Percentiles rank a stretch among this genome's conserved stretches.
These are phyloP conservation scores for Corymbia calophylla DNA, from an alignment of 441 rosid genomes.

Conservation along the genomic window DNA sequence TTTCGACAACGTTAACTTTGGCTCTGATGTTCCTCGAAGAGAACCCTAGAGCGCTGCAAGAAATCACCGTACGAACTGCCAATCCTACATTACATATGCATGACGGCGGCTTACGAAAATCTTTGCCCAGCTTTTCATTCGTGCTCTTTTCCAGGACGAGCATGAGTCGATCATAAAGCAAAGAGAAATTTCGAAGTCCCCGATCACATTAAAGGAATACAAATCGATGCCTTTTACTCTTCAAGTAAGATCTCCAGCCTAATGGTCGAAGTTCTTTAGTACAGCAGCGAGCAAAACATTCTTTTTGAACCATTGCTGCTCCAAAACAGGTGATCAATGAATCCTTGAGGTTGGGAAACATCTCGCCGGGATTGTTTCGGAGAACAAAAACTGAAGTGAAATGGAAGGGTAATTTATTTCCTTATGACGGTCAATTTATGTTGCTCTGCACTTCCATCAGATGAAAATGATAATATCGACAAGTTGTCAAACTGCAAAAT, in stretches of 20 bases:
- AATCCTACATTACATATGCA: neutral
- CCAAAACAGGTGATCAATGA: neutral
- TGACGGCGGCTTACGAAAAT: neutral
- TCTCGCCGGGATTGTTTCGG: neutral
- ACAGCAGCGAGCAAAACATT: too few species aligned
- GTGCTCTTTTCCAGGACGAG: slow-evolving; percentile 10
- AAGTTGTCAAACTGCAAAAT: too few species aligned
- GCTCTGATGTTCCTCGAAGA: neutral
- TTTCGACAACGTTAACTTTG: neutral
- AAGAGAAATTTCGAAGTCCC: neutral
- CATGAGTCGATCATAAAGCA: slow-evolving; percentile 7
- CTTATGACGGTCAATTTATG: neutral
- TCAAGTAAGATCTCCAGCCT: slow-evolving; percentile 2
- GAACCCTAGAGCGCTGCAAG: neutral
- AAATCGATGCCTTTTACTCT: slow-evolving; percentile 23
- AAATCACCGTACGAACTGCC: neutral
- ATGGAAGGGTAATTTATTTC: neutral
- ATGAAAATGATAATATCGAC: neutral
- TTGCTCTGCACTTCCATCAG: neutral
- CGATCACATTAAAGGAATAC: slow-evolving; percentile 24
- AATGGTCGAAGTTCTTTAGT: neutral
- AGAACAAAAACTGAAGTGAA: neutral
- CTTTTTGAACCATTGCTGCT: neutral
- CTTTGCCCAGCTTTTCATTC: neutral
- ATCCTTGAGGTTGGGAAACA: neutral